A percentile compares a stretch with the other conserved stretches of the same genome.
Evolutionary conservation across 2,329 filamentous ascomycete genomes (phyloP).

Genomic region (Gnomoniopsis smithogilvyi): DNA sequence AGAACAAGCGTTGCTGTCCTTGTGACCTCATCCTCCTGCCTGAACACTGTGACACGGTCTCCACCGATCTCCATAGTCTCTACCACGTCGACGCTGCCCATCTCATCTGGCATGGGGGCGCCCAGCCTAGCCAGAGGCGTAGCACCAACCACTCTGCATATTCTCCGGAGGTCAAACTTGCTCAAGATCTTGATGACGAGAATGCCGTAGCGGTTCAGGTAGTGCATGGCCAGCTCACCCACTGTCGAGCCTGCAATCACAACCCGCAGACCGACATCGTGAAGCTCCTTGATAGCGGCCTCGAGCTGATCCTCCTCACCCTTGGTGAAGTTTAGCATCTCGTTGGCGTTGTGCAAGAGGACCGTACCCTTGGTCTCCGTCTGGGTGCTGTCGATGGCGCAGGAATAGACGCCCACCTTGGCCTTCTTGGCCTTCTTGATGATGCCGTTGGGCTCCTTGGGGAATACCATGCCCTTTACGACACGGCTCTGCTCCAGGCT

Average conservation of each 20-base stretch:
- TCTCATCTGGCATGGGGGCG: slow-evolving; percentile 99
- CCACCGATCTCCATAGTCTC: slow-evolving; percentile 98
- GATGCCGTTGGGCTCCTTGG: slow-evolving; percentile 86
- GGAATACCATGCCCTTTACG: slow-evolving; percentile 97
- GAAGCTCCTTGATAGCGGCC: slow-evolving; percentile 86
- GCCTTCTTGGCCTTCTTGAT: slow-evolving; percentile 90
- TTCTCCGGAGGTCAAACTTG: slow-evolving; percentile 92
- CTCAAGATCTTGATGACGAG: slow-evolving; percentile 95
- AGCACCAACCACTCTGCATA: slow-evolving; percentile 94
- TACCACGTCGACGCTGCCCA: slow-evolving; percentile 90
- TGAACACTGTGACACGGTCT: slow-evolving; percentile 96
- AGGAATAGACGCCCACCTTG: slow-evolving; percentile 96
- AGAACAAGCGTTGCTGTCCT: slow-evolving; percentile 92
- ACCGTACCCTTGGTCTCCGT: slow-evolving; percentile 99
- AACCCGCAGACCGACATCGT: slow-evolving; percentile 90
- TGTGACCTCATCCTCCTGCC: slow-evolving; percentile 90
- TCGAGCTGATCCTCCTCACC: slow-evolving; percentile 94
- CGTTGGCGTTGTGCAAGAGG: slow-evolving; percentile 91
- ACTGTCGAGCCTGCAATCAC: slow-evolving; percentile 91
- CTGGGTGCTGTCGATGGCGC: slow-evolving; percentile 90
- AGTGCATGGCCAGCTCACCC: slow-evolving; percentile 93
- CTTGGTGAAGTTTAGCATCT: slow-evolving; percentile 98
- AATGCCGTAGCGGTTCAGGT: slow-evolving; percentile 95
- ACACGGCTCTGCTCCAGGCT: slow-evolving; percentile 91
- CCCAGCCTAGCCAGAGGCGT: slow-evolving; percentile 94